Base-by-base conservation (phyloP, 2,329 filamentous ascomycete genomes). In the Tolypocladium amazonense region DNA sequence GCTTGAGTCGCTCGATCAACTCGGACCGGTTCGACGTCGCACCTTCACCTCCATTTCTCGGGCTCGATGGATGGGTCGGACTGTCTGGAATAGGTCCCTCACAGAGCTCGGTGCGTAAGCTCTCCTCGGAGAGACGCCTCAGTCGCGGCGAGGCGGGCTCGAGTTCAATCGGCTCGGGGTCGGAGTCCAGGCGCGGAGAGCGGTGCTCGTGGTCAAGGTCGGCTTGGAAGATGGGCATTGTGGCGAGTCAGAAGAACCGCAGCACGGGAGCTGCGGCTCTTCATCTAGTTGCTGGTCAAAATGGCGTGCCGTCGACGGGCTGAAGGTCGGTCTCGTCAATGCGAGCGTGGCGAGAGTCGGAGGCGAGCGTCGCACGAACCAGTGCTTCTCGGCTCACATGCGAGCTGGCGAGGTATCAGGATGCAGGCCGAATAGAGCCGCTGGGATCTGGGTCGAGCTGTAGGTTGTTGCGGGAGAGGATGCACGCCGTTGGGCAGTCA, bases 1-100 rank as follows among this genome's bases (percentile, higher is more conserved):
- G 85, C 76, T 97, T 97, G 65, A 97, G 81, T 64, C 87, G 83
- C 73, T 92, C 84, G 60, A 97, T 97, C 66, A 96, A 77, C 72
- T 92, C 88, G 60, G 85, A 85, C 64, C 92, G 83, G 71, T 91
- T 86, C 23, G 79, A 80, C 41, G 77, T 78, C 15, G 75, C 67
- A 33, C 61, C 61, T 20, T 68, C 69, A 56, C 67, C 66, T 30
- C 70, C 66, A 38, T 33, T 59, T 20, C 62, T 63, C 8, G 67
- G 66, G 15, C 64, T 65, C 30, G 62, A 53, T 12, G 72, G 64
- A 38, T 60, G 65, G 33, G 58, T 62, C 20, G 76, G 76, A 56
- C 72, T 77, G 54, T 81, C 79, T 33, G 70, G 72, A 20, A 86
- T 54, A 1, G 77, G 82, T 0, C 83, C 84, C 59, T 87, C 84